Percentiles rank a stretch among this genome's conserved stretches.
phyloP scores from a whole-genome alignment of 2,329 filamentous ascomycete species.

The Exophiala sideris region DNA sequence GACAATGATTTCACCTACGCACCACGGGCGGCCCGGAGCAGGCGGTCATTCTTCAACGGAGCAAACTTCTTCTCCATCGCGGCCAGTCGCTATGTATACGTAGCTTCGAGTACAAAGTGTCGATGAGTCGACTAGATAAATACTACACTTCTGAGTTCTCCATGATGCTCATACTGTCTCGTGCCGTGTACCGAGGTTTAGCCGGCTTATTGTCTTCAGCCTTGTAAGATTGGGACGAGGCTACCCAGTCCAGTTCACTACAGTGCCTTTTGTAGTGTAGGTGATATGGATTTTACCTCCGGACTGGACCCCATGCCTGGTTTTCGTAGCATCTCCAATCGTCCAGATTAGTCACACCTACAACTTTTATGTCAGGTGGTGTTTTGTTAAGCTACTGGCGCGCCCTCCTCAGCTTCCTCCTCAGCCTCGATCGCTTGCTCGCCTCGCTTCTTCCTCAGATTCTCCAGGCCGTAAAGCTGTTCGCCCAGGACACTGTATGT shows the following conservation, averaged over 20 bases:
- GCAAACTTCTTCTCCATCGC: conserved; percentile 70
- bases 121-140: too few relatives aligned
- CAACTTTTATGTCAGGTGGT: neutral
- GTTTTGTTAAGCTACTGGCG: neutral
- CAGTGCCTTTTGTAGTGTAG: too few relatives aligned
- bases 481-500: conserved; percentile 27
- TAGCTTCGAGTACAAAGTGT: too few relatives aligned
- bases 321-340: too few relatives aligned
- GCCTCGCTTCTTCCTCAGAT: conserved; percentile 37
- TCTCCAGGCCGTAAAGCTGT: conserved; percentile 38
- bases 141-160: too few relatives aligned
- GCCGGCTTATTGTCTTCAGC: too few relatives aligned
- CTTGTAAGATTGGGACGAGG: too few relatives aligned
- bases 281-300: too few relatives aligned
- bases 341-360: neutral
- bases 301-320: too few relatives aligned
- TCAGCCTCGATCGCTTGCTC: conserved; percentile 16
- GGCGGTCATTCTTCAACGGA: conserved; percentile 85
- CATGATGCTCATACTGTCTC: too few relatives aligned
- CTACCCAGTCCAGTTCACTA: too few relatives aligned
- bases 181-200: too few relatives aligned
- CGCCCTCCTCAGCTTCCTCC: conserved; percentile 15
- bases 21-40: conserved; percentile 89
- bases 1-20: conserved; percentile 20
- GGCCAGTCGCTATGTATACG: neutral